These are phyloP conservation scores for Phytophthora lateralis DNA, from an alignment of 352 stramenopile genomes.

Conservation along the genomic window DNA sequence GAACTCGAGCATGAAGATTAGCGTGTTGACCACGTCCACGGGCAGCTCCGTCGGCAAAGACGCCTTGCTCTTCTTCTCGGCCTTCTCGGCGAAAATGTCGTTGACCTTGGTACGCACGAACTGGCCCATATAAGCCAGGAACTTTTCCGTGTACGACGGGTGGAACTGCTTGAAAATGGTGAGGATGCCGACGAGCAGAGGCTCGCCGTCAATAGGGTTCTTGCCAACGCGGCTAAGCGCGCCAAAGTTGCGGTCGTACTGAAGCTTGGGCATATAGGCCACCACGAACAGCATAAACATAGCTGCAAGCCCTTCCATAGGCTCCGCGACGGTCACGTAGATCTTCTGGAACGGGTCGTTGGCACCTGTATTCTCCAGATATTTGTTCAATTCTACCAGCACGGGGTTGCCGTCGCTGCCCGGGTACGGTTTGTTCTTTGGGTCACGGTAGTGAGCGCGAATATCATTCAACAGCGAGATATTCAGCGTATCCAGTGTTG, in stretches of 20 bases:
- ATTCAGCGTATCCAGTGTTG: constrained; percentile 91
- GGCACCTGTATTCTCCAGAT: constrained; percentile 91
- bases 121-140: constrained; percentile 93
- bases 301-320: constrained; percentile 89
- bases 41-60: constrained; percentile 59
- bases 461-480: constrained; percentile 90
- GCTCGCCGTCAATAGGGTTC: constrained; percentile 93
- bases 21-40: constrained; percentile 83
- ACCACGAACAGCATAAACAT: constrained; percentile 94
- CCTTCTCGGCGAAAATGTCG: constrained; percentile 68
- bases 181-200: constrained; percentile 89
- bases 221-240: constrained; percentile 88
- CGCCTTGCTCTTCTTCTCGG: constrained; percentile 56
- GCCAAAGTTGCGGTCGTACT: constrained; percentile 92
- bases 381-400: constrained; percentile 91
- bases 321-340: constrained; percentile 93
- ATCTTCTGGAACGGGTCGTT: constrained; percentile 95
- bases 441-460: constrained; percentile 83
- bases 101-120: constrained; percentile 92
- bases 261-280: constrained; percentile 93
- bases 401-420: constrained; percentile 81
- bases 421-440: constrained; percentile 83
- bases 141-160: constrained; percentile 92
- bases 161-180: constrained; percentile 97
- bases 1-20: constrained; percentile 92